Percentiles rank a stretch among this genome's conserved stretches.
These are phyloP conservation scores for Flammula alnicola DNA, from an alignment of 1,284 basidiomycete species.

Conservation along the genomic window DNA sequence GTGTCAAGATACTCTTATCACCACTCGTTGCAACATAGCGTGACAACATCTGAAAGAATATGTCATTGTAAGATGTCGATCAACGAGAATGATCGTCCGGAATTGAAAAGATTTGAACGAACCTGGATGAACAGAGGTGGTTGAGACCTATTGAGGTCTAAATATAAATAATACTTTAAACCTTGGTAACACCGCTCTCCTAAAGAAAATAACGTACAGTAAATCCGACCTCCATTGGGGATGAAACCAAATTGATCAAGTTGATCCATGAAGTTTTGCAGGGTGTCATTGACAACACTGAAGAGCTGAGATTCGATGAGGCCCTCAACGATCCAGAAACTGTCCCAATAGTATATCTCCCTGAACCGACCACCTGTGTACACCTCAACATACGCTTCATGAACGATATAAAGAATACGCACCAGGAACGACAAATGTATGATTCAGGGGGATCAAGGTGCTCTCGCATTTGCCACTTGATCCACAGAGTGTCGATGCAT, in stretches of 20 bases:
- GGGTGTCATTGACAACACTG: constrained; percentile 73
- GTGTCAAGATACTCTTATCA: constrained; percentile 43
- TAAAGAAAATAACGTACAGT: constrained; percentile 52
- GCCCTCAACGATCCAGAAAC: constrained; percentile 87
- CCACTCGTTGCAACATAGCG: constrained; percentile 44
- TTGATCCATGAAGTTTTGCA: constrained; percentile 94
- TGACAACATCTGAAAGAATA: constrained; percentile 43
- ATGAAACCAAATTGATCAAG: constrained; percentile 84
- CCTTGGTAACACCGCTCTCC: background rate
- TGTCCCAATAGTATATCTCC: constrained; percentile 80
- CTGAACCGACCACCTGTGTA: constrained; percentile 50
- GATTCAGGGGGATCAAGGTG: constrained; percentile 85
- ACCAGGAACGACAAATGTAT: constrained; percentile 91
- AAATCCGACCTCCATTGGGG: constrained; percentile 88
- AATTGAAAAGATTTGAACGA: constrained; percentile 24
- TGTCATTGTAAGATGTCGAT: background rate
- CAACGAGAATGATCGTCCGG: too few relatives aligned
- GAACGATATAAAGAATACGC: constrained; percentile 27
- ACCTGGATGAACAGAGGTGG: constrained; percentile 87
- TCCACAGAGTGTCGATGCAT: constrained; percentile 70
- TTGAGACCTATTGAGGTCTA: constrained; percentile 88
- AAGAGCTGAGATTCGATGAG: constrained; percentile 80
- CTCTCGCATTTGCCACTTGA: constrained; percentile 67
- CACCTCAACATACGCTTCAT: background rate
- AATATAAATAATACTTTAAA: constrained; percentile 4